Evolutionary conservation across 164 flowering plant genomes (phyloP).

Genomic region (Tinospora cordifolia): DNA sequence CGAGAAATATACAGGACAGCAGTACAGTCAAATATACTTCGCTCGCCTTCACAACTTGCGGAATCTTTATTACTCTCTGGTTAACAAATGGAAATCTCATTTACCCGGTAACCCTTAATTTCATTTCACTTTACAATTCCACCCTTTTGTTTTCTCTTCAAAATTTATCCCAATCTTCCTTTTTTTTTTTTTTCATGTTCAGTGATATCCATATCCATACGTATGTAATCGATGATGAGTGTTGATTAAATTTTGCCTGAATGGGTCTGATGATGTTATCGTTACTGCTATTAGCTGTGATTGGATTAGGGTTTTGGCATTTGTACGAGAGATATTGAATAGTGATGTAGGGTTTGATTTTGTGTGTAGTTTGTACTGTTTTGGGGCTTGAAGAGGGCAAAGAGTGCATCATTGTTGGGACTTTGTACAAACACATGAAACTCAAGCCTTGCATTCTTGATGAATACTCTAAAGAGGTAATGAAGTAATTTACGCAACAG

Average conservation of each 20-base stretch:
- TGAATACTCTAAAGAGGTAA: slow-evolving; percentile 91
- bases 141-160: too few relatives aligned
- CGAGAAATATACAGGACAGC: slow-evolving; percentile 85
- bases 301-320: too few relatives aligned
- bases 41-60: slow-evolving; percentile 72
- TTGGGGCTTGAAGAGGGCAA: slow-evolving; percentile 72
- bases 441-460: slow-evolving; percentile 85
- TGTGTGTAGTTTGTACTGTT: slow-evolving; percentile 59
- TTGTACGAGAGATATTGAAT: background rate
- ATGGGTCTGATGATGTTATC: too few relatives aligned
- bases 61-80: slow-evolving; percentile 53
- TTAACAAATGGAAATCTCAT: slow-evolving; percentile 73
- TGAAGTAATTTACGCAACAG: background rate
- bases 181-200: too few relatives aligned
- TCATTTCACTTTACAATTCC: background rate
- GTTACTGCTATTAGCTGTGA: background rate
- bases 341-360: background rate
- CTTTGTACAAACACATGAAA: slow-evolving; percentile 96
- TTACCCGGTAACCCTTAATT: slow-evolving; percentile 40
- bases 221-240: too few relatives aligned
- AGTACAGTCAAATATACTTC: slow-evolving; percentile 93
- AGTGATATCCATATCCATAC: too few relatives aligned
- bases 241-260: too few relatives aligned
- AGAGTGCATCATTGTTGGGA: slow-evolving; percentile 85
- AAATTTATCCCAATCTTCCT: too few relatives aligned